Conservation (phyloP, 495 filamentous ascomycete species). For the Penicillium nucicola region DNA sequence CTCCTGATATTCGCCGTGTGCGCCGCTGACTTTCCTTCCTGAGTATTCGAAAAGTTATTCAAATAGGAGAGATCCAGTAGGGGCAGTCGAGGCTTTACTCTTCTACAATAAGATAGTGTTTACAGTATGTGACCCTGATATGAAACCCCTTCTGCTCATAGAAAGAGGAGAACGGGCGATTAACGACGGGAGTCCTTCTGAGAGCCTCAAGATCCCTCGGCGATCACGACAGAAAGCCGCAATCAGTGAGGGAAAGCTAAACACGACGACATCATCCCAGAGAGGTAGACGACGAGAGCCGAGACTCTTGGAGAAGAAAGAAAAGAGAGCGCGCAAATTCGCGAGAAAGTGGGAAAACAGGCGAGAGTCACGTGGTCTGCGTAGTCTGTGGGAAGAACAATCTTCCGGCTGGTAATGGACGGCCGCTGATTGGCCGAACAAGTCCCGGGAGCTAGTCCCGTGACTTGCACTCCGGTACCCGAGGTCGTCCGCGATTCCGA, state of each 20-base stretch:
- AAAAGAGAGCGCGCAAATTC: conserved; percentile 13
- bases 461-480: conserved; percentile 33
- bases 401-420: conserved; percentile 38
- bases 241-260: conserved; percentile 40
- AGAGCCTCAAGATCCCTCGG: conserved; percentile 38
- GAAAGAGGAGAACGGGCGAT: conserved; percentile 53
- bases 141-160: conserved; percentile 51
- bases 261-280: conserved; percentile 45
- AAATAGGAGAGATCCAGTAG: background rate
- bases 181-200: conserved; percentile 55
- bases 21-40: too few relatives aligned
- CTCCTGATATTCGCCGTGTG: too few relatives aligned
- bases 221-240: conserved; percentile 50
- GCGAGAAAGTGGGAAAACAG: conserved; percentile 16
- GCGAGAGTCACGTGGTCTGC: conserved; percentile 15
- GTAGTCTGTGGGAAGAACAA: conserved; percentile 31
- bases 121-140: conserved; percentile 49
- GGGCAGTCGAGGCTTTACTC: background rate
- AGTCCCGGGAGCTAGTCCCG: conserved; percentile 20
- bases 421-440: conserved; percentile 31
- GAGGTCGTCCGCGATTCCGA: conserved; percentile 45
- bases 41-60: too few relatives aligned
- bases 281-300: conserved; percentile 40
- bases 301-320: conserved; percentile 42
- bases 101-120: background rate